These are phyloP conservation scores for Sphagnum contortum DNA, from an alignment of 225 moss, liverwort and hornwort species.

Conservation along the genomic window DNA sequence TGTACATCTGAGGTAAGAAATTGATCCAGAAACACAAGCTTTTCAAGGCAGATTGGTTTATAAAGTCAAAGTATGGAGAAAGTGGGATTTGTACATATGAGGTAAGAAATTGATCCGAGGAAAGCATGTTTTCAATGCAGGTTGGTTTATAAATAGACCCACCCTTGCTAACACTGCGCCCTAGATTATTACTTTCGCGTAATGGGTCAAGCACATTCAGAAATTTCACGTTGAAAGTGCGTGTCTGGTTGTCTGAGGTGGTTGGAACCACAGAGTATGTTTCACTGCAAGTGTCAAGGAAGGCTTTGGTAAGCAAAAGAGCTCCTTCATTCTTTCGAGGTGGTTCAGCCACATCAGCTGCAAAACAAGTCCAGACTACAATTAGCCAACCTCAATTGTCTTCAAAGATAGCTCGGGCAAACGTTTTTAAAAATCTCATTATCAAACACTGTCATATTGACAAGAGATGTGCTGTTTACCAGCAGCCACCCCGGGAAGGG, in stretches of 20 bases:
- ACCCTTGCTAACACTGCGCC: slow-evolving; percentile 80
- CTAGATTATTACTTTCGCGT: slow-evolving; percentile 73
- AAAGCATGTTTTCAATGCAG: too few relatives aligned
- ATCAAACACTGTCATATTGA: too few relatives aligned
- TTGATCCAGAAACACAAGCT: too few relatives aligned
- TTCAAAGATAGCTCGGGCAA: too few relatives aligned
- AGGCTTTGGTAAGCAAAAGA: slow-evolving; percentile 54
- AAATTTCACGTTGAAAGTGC: slow-evolving; percentile 45
- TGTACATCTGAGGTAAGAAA: too few relatives aligned
- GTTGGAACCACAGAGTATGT: slow-evolving; percentile 27
- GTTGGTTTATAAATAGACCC: not conserved
- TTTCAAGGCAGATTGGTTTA: too few relatives aligned
- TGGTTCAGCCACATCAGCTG: slow-evolving; percentile 20
- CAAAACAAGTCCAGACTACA: too few relatives aligned
- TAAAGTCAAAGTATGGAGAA: too few relatives aligned
- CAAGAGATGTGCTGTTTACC: not conserved
- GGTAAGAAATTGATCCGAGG: too few relatives aligned
- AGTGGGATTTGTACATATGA: too few relatives aligned
- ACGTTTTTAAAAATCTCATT: too few relatives aligned
- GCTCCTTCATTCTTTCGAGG: slow-evolving; percentile 44
- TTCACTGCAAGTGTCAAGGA: slow-evolving; percentile 45
- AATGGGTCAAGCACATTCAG: slow-evolving; percentile 82
- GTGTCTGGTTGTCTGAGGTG: slow-evolving; percentile 28
- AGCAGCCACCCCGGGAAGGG: slow-evolving; percentile 21
- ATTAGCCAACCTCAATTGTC: too few relatives aligned